A percentile compares a stretch with the other conserved stretches of the same genome.
These are phyloP conservation scores for Sclerotiophoma versabilis DNA, from an alignment of 2,329 filamentous ascomycete species.

Conservation along the genomic window DNA sequence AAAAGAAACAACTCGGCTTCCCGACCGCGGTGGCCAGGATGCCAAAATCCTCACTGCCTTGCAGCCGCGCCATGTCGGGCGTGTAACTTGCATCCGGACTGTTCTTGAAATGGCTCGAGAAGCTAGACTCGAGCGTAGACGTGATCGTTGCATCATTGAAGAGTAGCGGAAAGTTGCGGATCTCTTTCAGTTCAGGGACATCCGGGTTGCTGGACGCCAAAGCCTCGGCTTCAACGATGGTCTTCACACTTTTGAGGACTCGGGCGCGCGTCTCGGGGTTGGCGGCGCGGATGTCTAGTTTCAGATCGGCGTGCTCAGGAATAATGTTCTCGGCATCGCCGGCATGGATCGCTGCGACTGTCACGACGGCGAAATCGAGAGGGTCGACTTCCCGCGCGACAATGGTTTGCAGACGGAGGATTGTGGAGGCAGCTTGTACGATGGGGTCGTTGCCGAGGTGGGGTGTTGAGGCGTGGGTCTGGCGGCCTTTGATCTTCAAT, in stretches of 20 bases:
- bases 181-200: conserved; percentile 53
- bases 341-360: conserved; percentile 65
- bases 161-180: conserved; percentile 56
- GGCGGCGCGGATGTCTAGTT: conserved; percentile 62
- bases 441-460: conserved; percentile 63
- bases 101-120: conserved; percentile 55
- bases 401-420: conserved; percentile 66
- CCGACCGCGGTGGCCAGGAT: conserved; percentile 60
- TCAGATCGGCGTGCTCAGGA: conserved; percentile 61
- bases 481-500: conserved; percentile 65
- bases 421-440: conserved; percentile 63
- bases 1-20: conserved; percentile 63
- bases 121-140: conserved; percentile 52
- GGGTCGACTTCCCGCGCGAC: conserved; percentile 63
- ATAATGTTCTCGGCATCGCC: conserved; percentile 69
- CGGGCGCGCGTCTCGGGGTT: conserved; percentile 55
- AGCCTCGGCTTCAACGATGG: conserved; percentile 65
- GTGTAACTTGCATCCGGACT: conserved; percentile 40
- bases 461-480: conserved; percentile 65
- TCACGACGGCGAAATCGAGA: conserved; percentile 63
- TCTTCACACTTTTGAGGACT: conserved; percentile 57
- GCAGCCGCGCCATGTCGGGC: conserved; percentile 50
- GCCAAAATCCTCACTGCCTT: conserved; percentile 66
- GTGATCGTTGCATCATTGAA: conserved; percentile 60
- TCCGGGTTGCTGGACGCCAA: conserved; percentile 55